Base-by-base conservation (phyloP, 768 basidiomycete species). In the Trametes elegans region DNA sequence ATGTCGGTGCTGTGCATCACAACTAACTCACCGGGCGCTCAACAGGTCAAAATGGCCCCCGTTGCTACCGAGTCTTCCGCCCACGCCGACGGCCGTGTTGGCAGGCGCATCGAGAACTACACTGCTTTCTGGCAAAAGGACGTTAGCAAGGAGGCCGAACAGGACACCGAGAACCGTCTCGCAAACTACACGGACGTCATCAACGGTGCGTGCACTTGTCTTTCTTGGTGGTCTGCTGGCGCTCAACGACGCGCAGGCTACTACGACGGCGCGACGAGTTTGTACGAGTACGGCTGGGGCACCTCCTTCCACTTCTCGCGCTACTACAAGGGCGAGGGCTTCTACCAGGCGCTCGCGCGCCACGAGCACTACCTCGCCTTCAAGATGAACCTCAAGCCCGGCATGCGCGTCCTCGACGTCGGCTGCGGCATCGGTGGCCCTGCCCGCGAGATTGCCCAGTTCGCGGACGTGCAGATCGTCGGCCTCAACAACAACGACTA, bases 401-500 rank as follows among this genome's bases (percentile, higher is more conserved):
- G 93, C 38, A 97, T 97, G 94, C 84, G 87, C 29, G 95, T 99
- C 36, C 87, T 99, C 57, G 97, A 99, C 67, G 95, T 99, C 55
- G 97, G 97, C 3, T 98, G 97, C 70, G 97, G 97, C 69, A 88
- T 99, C 49, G 97, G 97, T 43, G 97, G 97, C 0, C 97, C 97
- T 21, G 97, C 97, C 8, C 83, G 96, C 43, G 91, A 94, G 70
- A 99, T 99, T 64, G 90, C 93, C 4, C 82, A 81, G 40, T 99
- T 98, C 74, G 75, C 90, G 7, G 95, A 97, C 67, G 87, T 81
- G 31, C 75, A 84, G 51, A 85, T 98, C 59, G 75, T 90, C 60
- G 95, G 95, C 35, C 60, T 97, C 58, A 98, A 97, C 77, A 98
- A 96, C 80, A 98, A 98, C 72, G 90, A 88, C 60, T 97, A 91